Evolutionary conservation across 208 protist genomes (phyloP).

Genomic region (Leishmania tropica): DNA sequence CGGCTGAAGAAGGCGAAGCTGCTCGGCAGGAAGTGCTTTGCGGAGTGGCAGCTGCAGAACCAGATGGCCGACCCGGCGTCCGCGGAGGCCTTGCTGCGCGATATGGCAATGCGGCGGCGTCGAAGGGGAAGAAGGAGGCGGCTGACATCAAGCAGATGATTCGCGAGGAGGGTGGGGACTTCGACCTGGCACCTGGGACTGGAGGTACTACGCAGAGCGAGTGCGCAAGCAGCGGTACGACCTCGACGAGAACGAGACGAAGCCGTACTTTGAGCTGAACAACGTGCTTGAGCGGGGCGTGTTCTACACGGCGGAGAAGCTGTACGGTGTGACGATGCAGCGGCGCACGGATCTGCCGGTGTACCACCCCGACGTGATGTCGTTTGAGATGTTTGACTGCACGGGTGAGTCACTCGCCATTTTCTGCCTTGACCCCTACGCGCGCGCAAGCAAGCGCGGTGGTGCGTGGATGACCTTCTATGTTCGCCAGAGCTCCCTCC

Average conservation of each 20-base stretch:
- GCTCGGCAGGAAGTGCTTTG: constrained; percentile 53
- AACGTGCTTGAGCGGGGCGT: constrained; percentile 57
- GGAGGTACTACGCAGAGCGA: constrained; percentile 51
- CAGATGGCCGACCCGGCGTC: constrained; percentile 51
- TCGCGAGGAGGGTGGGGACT: constrained; percentile 33
- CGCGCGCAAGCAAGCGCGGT: constrained; percentile 53
- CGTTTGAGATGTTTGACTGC: constrained; percentile 49
- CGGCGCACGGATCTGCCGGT: constrained; percentile 51
- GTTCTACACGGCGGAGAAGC: constrained; percentile 59
- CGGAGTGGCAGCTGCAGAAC: constrained; percentile 49
- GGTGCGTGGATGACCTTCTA: constrained; percentile 71
- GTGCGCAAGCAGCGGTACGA: constrained; percentile 50
- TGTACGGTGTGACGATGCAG: constrained; percentile 57
- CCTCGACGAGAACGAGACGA: constrained; percentile 58
- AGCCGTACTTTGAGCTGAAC: constrained; percentile 62
- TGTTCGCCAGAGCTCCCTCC: constrained; percentile 34
- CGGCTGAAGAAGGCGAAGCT: constrained; percentile 55
- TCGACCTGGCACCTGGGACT: constrained; percentile 54
- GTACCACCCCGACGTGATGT: constrained; percentile 50
- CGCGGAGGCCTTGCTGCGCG: constrained; percentile 34
- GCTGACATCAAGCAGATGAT: constrained; percentile 34
- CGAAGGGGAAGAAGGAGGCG: constrained; percentile 33
- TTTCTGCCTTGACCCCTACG: constrained; percentile 57
- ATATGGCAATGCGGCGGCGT: constrained; percentile 11
- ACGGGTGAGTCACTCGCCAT: constrained; percentile 42